Percentiles rank a stretch among this genome's conserved stretches.
Conservation (phyloP, 352 stramenopile species). For the Globisporangium emineosum region DNA sequence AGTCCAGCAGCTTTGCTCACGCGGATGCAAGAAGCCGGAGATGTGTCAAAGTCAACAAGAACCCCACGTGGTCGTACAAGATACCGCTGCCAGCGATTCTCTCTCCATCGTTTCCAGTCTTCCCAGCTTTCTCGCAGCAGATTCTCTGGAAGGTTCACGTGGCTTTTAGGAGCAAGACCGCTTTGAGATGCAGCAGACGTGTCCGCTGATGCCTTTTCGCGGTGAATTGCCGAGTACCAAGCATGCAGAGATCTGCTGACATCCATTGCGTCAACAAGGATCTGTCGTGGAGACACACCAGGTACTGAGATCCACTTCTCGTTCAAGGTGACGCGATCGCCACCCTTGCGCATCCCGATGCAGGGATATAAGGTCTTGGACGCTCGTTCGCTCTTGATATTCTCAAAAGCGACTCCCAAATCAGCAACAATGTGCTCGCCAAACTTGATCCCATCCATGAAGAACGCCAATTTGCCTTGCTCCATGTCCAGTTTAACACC, state of each 20-base stretch:
- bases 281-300: constrained; percentile 65
- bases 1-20: constrained; percentile 89
- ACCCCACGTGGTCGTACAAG: constrained; percentile 81
- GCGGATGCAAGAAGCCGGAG: constrained; percentile 81
- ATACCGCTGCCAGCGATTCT: constrained; percentile 81
- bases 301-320: constrained; percentile 91
- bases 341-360: constrained; percentile 94
- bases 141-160: constrained; percentile 47
- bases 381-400: constrained; percentile 83
- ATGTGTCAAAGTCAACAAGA: constrained; percentile 94
- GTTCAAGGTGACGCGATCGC: constrained; percentile 95
- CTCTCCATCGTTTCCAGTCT: constrained; percentile 84
- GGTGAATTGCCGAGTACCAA: constrained; percentile 67
- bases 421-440: constrained; percentile 98
- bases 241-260: constrained; percentile 87
- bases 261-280: constrained; percentile 86
- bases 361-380: constrained; percentile 93
- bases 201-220: constrained; percentile 19
- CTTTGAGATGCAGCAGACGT: constrained; percentile 6
- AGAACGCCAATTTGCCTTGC: constrained; percentile 96
- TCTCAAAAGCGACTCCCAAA: constrained; percentile 96
- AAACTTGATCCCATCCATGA: constrained; percentile 99
- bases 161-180: constrained; percentile 5
- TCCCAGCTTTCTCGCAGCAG: constrained; percentile 73
- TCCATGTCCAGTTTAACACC: constrained; percentile 99